phyloP scores from a whole-genome alignment of 2,329 filamentous ascomycete species.

The Verticillium alfalfae region DNA sequence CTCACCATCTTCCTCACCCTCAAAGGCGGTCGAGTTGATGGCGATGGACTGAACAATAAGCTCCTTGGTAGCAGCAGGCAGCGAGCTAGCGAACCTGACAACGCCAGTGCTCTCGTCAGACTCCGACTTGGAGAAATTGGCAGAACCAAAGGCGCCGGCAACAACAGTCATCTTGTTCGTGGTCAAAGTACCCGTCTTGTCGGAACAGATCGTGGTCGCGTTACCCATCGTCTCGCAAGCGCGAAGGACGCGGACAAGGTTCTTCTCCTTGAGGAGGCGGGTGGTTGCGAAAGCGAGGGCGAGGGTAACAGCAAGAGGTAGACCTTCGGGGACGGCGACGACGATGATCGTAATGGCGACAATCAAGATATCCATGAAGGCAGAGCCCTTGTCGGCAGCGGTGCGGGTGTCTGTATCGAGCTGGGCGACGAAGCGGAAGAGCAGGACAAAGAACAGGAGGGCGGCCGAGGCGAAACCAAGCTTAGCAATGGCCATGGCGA shows the following conservation, averaged over 20 bases:
- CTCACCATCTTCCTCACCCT: slow-evolving; percentile 39
- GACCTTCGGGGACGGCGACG: slow-evolving; percentile 61
- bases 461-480: slow-evolving; percentile 61
- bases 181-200: slow-evolving; percentile 61
- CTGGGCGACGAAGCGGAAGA: slow-evolving; percentile 68
- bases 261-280: slow-evolving; percentile 66
- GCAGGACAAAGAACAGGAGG: slow-evolving; percentile 68
- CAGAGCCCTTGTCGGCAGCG: slow-evolving; percentile 49
- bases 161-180: slow-evolving; percentile 74
- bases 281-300: slow-evolving; percentile 65
- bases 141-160: slow-evolving; percentile 56
- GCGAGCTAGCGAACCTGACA: slow-evolving; percentile 12
- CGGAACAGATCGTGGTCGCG: slow-evolving; percentile 70
- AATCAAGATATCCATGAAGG: slow-evolving; percentile 60
- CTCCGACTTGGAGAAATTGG: slow-evolving; percentile 25
- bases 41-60: slow-evolving; percentile 36
- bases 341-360: slow-evolving; percentile 62
- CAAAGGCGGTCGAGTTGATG: slow-evolving; percentile 55
- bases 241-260: slow-evolving; percentile 60
- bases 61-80: slow-evolving; percentile 20
- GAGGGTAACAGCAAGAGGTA: slow-evolving; percentile 62
- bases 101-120: slow-evolving; percentile 16
- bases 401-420: slow-evolving; percentile 44
- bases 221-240: slow-evolving; percentile 72
- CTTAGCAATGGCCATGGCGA: slow-evolving; percentile 38